Evolutionary conservation across 139 green algal genomes (phyloP).

Genomic region (Tetratostichococcus sp.): DNA sequence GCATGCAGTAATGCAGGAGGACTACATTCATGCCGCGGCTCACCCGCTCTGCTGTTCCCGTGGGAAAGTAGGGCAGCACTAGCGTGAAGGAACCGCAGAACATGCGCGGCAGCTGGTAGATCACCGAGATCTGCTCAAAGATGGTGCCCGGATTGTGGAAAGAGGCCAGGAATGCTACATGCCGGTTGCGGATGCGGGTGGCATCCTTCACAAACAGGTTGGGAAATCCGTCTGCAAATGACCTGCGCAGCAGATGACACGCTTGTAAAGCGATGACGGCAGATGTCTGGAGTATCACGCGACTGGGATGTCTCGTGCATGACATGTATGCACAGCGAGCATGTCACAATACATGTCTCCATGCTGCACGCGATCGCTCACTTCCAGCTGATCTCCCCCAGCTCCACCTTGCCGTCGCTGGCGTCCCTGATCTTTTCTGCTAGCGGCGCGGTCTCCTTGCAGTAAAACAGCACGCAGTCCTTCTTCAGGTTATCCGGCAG

Average conservation of each 20-base stretch:
- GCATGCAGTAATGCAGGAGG: too few relatives aligned
- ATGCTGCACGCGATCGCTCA: constrained; percentile 15
- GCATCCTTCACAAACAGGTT: constrained; percentile 97
- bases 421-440: constrained; percentile 67
- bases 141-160: constrained; percentile 88
- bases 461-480: constrained; percentile 90
- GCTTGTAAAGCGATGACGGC: too few relatives aligned
- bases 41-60: constrained; percentile 78
- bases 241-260: constrained; percentile 35
- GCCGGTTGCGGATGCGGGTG: constrained; percentile 81
- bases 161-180: constrained; percentile 95
- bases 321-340: neutral
- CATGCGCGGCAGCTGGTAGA: constrained; percentile 92
- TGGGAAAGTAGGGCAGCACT: constrained; percentile 98
- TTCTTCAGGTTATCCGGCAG: constrained; percentile 52
- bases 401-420: constrained; percentile 58
- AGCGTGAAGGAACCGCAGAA: constrained; percentile 96
- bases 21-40: too few relatives aligned
- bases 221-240: constrained; percentile 96
- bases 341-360: too few relatives aligned
- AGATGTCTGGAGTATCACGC: too few relatives aligned
- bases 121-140: constrained; percentile 96
- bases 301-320: too few relatives aligned
- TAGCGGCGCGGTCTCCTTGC: constrained; percentile 70
- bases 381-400: constrained; percentile 84